Conservation (phyloP, 2,329 filamentous ascomycete genomes). For the Fusarium xylarioides region DNA sequence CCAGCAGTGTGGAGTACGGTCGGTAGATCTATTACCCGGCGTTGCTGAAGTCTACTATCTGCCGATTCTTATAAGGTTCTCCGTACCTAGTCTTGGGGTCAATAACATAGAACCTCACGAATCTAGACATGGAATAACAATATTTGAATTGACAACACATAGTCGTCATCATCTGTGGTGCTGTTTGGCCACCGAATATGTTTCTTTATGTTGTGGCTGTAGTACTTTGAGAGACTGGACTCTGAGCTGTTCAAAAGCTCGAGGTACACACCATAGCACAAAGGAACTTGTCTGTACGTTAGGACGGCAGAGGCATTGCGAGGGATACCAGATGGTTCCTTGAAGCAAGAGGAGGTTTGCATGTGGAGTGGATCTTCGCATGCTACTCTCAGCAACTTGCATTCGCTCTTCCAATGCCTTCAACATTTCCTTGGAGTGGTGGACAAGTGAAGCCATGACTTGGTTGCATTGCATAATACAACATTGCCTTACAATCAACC, state of each 20-base stretch:
- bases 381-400: neutral
- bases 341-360: neutral
- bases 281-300: neutral
- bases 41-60: neutral
- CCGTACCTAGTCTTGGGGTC: neutral
- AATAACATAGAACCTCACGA: neutral
- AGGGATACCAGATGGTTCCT: neutral
- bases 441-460: neutral
- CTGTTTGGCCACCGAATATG: neutral
- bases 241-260: neutral
- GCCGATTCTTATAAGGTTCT: no score
- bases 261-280: neutral
- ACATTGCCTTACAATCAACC: conserved; percentile 8
- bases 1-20: conserved; percentile 10
- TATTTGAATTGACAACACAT: neutral
- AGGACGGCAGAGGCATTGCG: neutral
- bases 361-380: neutral
- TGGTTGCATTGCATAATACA: neutral
- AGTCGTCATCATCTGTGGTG: neutral
- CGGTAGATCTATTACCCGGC: conserved; percentile 26
- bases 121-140: neutral
- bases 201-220: neutral
- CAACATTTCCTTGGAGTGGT: neutral
- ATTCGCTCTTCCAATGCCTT: neutral
- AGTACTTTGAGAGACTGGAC: neutral